These are phyloP conservation scores for Kregervanrija pseudodelftensis DNA, from an alignment of 805 yeast genomes.

Conservation along the genomic window DNA sequence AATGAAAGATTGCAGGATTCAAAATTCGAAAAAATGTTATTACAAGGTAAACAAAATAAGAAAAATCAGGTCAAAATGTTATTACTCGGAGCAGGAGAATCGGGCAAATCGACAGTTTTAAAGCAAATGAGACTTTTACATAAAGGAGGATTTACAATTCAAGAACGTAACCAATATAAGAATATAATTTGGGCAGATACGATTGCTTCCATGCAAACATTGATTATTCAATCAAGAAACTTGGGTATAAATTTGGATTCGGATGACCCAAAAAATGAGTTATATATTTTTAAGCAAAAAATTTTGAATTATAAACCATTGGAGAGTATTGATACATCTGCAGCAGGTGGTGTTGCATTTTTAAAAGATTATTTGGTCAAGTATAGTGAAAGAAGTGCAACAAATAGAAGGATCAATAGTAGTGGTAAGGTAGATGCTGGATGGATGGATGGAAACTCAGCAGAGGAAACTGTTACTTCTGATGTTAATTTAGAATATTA, in stretches of 20 bases:
- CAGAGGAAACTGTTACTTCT: conserved; percentile 4
- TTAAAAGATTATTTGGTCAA: conserved; percentile 57
- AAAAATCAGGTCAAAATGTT: conserved; percentile 62
- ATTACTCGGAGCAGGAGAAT: conserved; percentile 89
- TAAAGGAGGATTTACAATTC: conserved; percentile 73
- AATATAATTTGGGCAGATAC: conserved; percentile 93
- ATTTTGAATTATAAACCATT: conserved; percentile 52
- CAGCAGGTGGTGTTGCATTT: conserved; percentile 61
- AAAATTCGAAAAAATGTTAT: conserved; percentile 50
- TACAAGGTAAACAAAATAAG: conserved; percentile 43
- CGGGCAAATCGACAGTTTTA: conserved; percentile 88
- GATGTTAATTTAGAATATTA: conserved; percentile 11
- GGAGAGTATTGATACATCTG: conserved; percentile 54
- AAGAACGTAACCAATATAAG: conserved; percentile 72
- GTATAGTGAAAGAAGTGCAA: conserved; percentile 49
- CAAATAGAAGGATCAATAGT: conserved; percentile 43
- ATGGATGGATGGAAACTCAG: conserved; percentile 19
- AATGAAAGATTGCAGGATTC: conserved; percentile 36
- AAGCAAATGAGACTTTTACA: conserved; percentile 84
- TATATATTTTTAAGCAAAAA: conserved; percentile 41
- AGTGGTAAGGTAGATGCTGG: conserved; percentile 43
- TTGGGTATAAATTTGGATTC: conserved; percentile 59
- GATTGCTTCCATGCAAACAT: conserved; percentile 71
- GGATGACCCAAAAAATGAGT: conserved; percentile 44
- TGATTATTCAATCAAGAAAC: conserved; percentile 70